A percentile compares a stretch with the other conserved stretches of the same genome.
These are phyloP conservation scores for Pyrenophora tritici-repentis DNA, from an alignment of 2,329 filamentous ascomycete species.

Conservation along the genomic window DNA sequence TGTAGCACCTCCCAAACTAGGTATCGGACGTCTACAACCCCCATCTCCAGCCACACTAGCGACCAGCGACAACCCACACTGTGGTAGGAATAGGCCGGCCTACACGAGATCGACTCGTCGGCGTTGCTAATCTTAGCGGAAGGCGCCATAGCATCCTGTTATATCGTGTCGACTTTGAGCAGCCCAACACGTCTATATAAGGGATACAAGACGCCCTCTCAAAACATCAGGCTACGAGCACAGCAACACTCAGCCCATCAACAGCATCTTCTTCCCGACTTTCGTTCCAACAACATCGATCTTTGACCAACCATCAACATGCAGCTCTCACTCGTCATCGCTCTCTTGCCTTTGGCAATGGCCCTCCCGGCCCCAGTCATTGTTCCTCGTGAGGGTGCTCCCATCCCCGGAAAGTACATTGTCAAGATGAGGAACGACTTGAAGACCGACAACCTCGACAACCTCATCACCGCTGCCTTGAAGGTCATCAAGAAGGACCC, in stretches of 20 bases:
- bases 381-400: conserved; percentile 40
- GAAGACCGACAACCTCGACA: conserved; percentile 43
- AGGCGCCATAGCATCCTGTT: conserved; percentile 31
- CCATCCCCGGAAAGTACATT: conserved; percentile 53
- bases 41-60: conserved; percentile 32
- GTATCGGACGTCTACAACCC: conserved; percentile 30
- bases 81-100: conserved; percentile 21
- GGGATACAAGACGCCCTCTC: conserved; percentile 15
- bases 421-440: conserved; percentile 53
- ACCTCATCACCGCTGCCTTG: conserved; percentile 34
- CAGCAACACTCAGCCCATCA: conserved; percentile 30
- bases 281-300: conserved; percentile 21
- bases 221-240: conserved; percentile 34
- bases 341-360: conserved; percentile 45
- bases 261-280: conserved; percentile 13
- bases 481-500: conserved; percentile 33
- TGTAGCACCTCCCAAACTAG: conserved; percentile 41
- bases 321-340: conserved; percentile 47
- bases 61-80: conserved; percentile 16
- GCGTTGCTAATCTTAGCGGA: conserved; percentile 36
- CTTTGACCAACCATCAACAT: conserved; percentile 39
- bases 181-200: conserved; percentile 38
- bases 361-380: conserved; percentile 49
- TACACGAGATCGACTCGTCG: conserved; percentile 21
- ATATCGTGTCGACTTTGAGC: conserved; percentile 14